Base-by-base conservation (phyloP, 768 basidiomycete species). In the Calocybe cyanea region DNA sequence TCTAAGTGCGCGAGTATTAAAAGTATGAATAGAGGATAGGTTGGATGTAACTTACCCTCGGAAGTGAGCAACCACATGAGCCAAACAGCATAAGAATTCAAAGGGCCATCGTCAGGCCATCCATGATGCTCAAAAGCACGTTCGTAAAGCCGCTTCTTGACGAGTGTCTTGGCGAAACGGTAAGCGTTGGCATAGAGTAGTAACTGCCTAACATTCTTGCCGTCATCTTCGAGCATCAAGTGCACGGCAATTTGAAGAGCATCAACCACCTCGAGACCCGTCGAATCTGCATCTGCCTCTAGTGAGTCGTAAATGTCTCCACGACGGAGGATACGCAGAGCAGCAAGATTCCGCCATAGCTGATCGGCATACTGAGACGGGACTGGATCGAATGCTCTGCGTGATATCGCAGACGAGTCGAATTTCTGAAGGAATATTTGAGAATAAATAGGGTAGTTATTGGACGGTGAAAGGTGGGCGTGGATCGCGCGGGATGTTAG, bases 171-270 rank as follows among this genome's bases (percentile, higher is more conserved):
- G 9, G 74, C 64, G 25, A 77, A 72, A 7, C 51, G 48, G 41
- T 66, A 65, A 10, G 79, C 63, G 13, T 66, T 65, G 2, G 74
- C 80, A 36, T 63, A 68, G 21, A 70, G 66, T 17, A 53, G 20
- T 37, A 83, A 69, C 55, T 76, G 77, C 9, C 25, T 54, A 23
- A 62, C 63, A 53, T 83, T 83, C 57, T 67, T 67, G 30, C 78
- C 78, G 58, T 83, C 81, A 60, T 78, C 75, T 49, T 81, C 81
- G n/a, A 69, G 53, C 49, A 79, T 46, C 73, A 58, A 56, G 32
- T 49, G 32, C 0, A 53, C 41, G 1, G 35, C 47, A 21, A 46
- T 19, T 11, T 35, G 23, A 9, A 53, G 37, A 4, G 51, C 51
- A 4, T 51, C 56, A 6, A 11, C 25, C 25, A 28, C 5, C 6